phyloP scores from a whole-genome alignment of 495 filamentous ascomycete genomes.

The Hyaloscypha hepaticicola region DNA sequence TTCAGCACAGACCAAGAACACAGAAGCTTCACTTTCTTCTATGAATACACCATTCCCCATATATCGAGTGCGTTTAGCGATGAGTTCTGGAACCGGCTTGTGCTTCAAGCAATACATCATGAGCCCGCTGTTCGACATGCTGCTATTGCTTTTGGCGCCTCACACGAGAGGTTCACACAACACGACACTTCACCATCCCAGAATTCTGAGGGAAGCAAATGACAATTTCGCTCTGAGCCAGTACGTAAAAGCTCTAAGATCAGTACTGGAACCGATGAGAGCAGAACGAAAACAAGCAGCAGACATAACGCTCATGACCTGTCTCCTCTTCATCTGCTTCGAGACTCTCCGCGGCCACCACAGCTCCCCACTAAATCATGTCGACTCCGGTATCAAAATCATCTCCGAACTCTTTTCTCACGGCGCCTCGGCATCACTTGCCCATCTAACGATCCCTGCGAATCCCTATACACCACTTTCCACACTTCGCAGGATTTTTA shows the following conservation, averaged over 20 bases:
- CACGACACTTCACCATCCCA: neutral
- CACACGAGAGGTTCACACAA: neutral
- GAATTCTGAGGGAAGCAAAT: neutral
- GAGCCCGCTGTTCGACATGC: conserved; percentile 18
- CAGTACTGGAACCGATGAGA: neutral
- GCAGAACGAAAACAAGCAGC: neutral
- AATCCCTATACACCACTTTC: conserved; percentile 1
- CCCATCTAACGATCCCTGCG: neutral
- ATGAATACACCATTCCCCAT: conserved; percentile 38
- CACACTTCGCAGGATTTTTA: conserved; percentile 3
- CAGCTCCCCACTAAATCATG: conserved; percentile 41
- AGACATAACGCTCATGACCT: conserved; percentile 14
- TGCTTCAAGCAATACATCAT: conserved; percentile 32
- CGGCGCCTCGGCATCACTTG: neutral
- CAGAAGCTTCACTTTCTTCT: conserved; percentile 41
- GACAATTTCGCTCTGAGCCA: conserved; percentile 12
- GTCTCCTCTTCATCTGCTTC: conserved; percentile 21
- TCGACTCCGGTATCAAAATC: conserved; percentile 42
- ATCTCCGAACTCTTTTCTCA: conserved; percentile 19
- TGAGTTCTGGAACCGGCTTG: conserved; percentile 44
- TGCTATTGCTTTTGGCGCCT: conserved; percentile 13
- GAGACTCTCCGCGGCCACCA: conserved; percentile 43
- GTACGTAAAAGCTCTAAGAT: conserved; percentile 6
- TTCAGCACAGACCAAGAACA: conserved; percentile 24
- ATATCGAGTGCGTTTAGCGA: conserved; percentile 47